Percentiles rank a stretch among this genome's conserved stretches.
Conservation (phyloP, 2,329 filamentous ascomycete species). For the Tolypocladium amazonense region DNA sequence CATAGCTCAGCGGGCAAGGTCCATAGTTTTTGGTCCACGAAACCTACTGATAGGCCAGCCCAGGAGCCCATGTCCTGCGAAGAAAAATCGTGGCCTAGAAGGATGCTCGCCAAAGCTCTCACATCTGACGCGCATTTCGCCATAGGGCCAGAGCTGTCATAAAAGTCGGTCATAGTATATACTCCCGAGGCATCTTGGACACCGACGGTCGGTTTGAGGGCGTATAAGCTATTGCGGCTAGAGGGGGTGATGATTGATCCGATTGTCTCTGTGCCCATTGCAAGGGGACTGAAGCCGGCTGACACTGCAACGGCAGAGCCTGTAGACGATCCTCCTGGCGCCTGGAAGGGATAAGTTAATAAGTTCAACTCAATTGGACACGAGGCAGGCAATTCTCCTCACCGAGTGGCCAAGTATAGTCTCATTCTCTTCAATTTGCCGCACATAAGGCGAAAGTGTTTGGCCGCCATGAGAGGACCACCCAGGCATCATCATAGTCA, state of each 20-base stretch:
- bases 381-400: neutral
- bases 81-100: neutral
- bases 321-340: constrained; percentile 19
- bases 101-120: neutral
- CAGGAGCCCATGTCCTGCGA: neutral
- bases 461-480: constrained; percentile 12
- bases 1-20: neutral
- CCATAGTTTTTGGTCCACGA: neutral
- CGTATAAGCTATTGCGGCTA: constrained; percentile 12
- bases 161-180: constrained; percentile 13
- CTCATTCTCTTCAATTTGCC: constrained; percentile 8
- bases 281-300: constrained; percentile 18
- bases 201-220: constrained; percentile 13
- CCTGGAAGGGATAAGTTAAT: constrained; percentile 8
- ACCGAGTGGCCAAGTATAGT: constrained; percentile 6
- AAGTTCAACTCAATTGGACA: neutral
- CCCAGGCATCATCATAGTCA: too few species aligned
- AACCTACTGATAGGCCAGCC: neutral
- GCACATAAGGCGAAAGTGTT: constrained; percentile 16
- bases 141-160: constrained; percentile 14
- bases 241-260: constrained; percentile 16
- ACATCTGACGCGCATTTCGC: constrained; percentile 1
- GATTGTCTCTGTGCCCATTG: constrained; percentile 21
- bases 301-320: constrained; percentile 21
- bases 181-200: constrained; percentile 5